phyloP scores from a whole-genome alignment of 495 filamentous ascomycete genomes.

The Penicillium chermesinum region DNA sequence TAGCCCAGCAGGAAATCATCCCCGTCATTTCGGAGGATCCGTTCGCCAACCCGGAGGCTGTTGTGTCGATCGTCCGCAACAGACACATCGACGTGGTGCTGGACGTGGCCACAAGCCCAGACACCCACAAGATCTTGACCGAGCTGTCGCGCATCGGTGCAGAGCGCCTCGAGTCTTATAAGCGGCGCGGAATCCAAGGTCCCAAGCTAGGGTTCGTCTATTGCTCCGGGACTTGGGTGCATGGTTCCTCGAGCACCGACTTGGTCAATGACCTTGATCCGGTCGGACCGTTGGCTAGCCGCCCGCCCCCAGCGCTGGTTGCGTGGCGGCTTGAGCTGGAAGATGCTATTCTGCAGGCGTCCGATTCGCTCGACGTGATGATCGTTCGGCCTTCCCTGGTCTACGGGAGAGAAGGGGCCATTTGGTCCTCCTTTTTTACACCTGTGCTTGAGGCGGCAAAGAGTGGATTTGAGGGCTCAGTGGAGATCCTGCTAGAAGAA shows the following conservation, averaged over 20 bases:
- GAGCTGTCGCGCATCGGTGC: neutral
- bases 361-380: constrained; percentile 1
- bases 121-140: neutral
- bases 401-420: constrained; percentile 4
- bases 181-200: neutral
- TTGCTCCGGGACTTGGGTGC: constrained; percentile 11
- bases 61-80: neutral
- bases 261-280: constrained; percentile 6
- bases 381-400: constrained; percentile 5
- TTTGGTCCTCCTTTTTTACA: constrained; percentile 4
- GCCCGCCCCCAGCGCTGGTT: constrained; percentile 2
- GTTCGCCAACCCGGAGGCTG: neutral
- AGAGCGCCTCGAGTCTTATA: neutral
- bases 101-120: constrained; percentile 2
- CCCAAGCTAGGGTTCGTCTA: constrained; percentile 8
- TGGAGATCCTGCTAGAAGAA: constrained; percentile 4
- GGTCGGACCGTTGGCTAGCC: neutral
- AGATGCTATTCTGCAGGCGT: neutral
- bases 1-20: constrained; percentile 5
- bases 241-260: neutral
- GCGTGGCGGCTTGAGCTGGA: constrained; percentile 6
- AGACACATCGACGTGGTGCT: constrained; percentile 7
- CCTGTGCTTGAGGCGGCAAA: constrained; percentile 2
- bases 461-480: neutral
- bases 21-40: constrained; percentile 3